Percentiles rank a stretch among this genome's conserved stretches.
Evolutionary conservation across 2,329 filamentous ascomycete genomes (phyloP).

Genomic region (Colletotrichum navitas): DNA sequence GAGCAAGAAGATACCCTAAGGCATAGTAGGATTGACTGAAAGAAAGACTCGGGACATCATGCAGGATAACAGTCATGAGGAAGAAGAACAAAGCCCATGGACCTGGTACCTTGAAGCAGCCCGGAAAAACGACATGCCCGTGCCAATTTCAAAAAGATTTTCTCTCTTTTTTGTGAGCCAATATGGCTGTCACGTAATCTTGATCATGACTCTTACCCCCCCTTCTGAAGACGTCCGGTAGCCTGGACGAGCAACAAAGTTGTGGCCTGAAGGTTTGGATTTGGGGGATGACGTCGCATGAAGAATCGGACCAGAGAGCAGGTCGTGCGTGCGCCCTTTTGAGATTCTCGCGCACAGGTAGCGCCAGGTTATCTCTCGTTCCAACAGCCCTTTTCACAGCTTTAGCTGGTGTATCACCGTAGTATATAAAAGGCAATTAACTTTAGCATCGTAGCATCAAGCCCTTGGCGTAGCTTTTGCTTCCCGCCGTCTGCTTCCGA

Average conservation of each 20-base stretch:
- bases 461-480: constrained; percentile 9
- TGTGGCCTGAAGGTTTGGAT: constrained; percentile 13
- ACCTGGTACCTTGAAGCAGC: not conserved
- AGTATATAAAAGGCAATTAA: constrained; percentile 20
- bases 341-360: constrained; percentile 3
- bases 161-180: not conserved
- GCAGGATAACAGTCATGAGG: too few species aligned
- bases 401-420: not conserved
- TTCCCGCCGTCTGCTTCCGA: constrained; percentile 1
- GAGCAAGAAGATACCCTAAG: not conserved
- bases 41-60: not conserved
- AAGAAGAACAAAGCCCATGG: not conserved
- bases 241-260: constrained; percentile 8
- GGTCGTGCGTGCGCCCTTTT: not conserved
- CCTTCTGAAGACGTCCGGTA: not conserved
- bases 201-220: not conserved
- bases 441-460: constrained; percentile 12
- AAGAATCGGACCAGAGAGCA: constrained; percentile 14
- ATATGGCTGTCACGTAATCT: not conserved
- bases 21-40: not conserved
- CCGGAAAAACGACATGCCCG: not conserved
- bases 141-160: too few species aligned
- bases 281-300: constrained; percentile 15
- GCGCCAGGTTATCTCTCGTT: not conserved
- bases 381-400: constrained; percentile 6